Conservation (phyloP, 495 filamentous ascomycete genomes). For the Penicillium egyptiacum region DNA sequence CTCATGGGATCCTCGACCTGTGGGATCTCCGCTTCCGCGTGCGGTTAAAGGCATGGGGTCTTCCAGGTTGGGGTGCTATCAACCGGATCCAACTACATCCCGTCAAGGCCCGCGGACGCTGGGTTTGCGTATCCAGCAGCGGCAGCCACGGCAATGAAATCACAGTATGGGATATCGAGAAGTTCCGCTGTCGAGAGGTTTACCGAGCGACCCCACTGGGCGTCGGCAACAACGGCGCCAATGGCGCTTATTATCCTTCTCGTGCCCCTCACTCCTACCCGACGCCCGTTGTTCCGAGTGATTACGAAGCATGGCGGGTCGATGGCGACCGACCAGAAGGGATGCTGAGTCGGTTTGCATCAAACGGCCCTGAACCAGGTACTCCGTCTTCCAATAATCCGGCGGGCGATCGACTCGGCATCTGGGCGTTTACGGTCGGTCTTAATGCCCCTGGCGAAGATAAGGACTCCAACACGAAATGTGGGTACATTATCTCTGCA, state of each 20-base stretch:
- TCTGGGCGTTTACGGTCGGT: conserved; percentile 52
- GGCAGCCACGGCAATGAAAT: conserved; percentile 85
- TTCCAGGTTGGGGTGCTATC: conserved; percentile 78
- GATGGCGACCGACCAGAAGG: conserved; percentile 87
- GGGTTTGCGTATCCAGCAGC: conserved; percentile 84
- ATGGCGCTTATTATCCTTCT: conserved; percentile 22
- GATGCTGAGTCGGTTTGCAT: conserved; percentile 86
- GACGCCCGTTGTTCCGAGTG: conserved; percentile 55
- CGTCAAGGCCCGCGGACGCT: conserved; percentile 68
- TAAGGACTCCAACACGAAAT: conserved; percentile 41
- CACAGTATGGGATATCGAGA: conserved; percentile 94
- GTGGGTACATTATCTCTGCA: conserved; percentile 76
- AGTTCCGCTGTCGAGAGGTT: conserved; percentile 82
- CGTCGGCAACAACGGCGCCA: conserved; percentile 17
- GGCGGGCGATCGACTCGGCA: conserved; percentile 57
- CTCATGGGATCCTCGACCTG: conserved; percentile 87
- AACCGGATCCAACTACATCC: conserved; percentile 79
- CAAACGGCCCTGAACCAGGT: conserved; percentile 45
- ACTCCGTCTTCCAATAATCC: conserved; percentile 35
- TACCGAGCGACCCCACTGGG: conserved; percentile 60
- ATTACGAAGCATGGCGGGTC: conserved; percentile 84
- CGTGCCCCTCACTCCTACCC: conserved; percentile 41
- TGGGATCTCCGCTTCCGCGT: conserved; percentile 96
- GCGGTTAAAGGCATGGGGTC: conserved; percentile 83
- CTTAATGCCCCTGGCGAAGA: conserved; percentile 50